Conservation (phyloP, 2,329 filamentous ascomycete species). For the Cercospora sp. region DNA sequence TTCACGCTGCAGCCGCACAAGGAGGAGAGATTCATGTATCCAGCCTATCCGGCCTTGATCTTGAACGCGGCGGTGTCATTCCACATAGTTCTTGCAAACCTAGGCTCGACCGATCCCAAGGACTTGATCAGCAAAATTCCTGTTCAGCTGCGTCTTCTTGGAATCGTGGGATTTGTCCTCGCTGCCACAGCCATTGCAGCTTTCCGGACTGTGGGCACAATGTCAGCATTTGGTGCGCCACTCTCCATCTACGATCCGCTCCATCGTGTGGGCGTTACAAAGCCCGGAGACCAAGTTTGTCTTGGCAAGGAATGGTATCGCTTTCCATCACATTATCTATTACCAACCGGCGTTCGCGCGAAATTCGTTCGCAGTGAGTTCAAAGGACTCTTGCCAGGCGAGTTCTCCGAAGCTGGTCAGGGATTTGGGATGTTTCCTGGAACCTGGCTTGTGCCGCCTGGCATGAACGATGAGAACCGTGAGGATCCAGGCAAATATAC, state of each 20-base stretch:
- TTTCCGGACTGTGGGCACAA: constrained; percentile 72
- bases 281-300: constrained; percentile 71
- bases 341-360: constrained; percentile 77
- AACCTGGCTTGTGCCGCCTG: constrained; percentile 76
- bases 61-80: constrained; percentile 84
- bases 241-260: constrained; percentile 69
- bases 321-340: constrained; percentile 88
- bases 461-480: constrained; percentile 89
- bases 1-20: constrained; percentile 95
- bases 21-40: constrained; percentile 98
- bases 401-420: constrained; percentile 72
- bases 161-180: constrained; percentile 58
- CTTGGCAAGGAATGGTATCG: constrained; percentile 98
- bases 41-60: constrained; percentile 84
- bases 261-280: constrained; percentile 55
- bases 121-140: constrained; percentile 69
- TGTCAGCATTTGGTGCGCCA: constrained; percentile 81
- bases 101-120: constrained; percentile 70
- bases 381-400: constrained; percentile 80
- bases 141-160: constrained; percentile 67
- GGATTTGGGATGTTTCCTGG: constrained; percentile 73
- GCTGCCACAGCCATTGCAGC: constrained; percentile 59
- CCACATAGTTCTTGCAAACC: constrained; percentile 73
- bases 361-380: constrained; percentile 94
- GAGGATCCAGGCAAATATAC: constrained; percentile 87